Base-by-base conservation (phyloP, 768 basidiomycete species). In the Tylopilus subfusipes region DNA sequence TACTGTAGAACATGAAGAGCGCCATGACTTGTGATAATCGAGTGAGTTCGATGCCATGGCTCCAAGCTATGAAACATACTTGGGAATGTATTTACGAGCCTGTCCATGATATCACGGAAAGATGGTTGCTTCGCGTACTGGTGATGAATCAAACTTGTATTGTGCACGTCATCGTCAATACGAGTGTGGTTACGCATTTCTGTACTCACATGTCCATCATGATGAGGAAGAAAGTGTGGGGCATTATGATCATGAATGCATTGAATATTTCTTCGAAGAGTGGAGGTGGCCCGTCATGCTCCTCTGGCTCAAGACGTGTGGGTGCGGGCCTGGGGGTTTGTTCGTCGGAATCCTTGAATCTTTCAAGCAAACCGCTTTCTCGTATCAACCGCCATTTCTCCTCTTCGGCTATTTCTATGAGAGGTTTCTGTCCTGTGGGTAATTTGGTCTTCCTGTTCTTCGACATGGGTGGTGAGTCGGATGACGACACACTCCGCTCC, bases 201-300 rank as follows among this genome's bases (percentile, higher is more conserved):
- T 11, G 53, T 19, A 73, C 88, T 63, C 66, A 93, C 91, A 93
- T 88, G 65, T 91, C 85, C 88, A 93, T 90, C 75, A 91, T 73
- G 16, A 92, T 63, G 36, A 92, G 75, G 47, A 92, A 72, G 64
- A 85, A 92, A 3, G 82, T 82, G 62, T 88, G 82, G 0, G 91
- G 91, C 31, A 88, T 84, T 52, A 91, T 80, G 50, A 86, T 72
- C 19, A 87, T 68, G 18, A 79, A 59, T 11, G 87, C 75, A 58
- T 83, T 79, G 68, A 91, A 84, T 36, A 91, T 76, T 72, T 92
- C 90, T 56, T 88, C 86, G 8, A 75, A 76, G 4, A 86, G 70
- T 19, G 79, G 69, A 10, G 72, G 55, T 25, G 70, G 60, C 36
- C 74, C 77, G 38, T 77, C 74, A 21, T 25, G 39, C 16, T 76